Evolutionary conservation across 108 stramenopile species (phyloP).

Genomic region (Nannochloropsis gaditana): DNA sequence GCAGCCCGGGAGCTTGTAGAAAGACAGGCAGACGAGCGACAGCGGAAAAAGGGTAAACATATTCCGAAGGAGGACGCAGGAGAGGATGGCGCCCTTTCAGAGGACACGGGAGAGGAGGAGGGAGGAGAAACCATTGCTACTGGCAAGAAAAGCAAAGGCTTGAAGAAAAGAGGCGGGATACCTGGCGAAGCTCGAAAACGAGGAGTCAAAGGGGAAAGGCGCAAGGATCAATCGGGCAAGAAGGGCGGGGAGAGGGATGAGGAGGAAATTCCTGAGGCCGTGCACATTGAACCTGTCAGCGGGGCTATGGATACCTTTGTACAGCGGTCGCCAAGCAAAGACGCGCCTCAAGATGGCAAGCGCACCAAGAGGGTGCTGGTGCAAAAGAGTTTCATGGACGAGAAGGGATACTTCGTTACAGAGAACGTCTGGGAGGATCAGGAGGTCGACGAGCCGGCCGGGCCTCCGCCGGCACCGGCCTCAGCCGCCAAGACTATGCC

Average conservation of each 20-base stretch:
- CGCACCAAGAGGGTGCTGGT: conserved; percentile 2
- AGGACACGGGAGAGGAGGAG: not conserved
- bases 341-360: not conserved
- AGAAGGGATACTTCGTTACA: not conserved
- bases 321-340: not conserved
- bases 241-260: not conserved
- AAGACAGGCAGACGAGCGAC: not conserved
- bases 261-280: not conserved
- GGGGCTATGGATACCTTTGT: conserved; percentile 13
- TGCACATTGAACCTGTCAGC: conserved; percentile 1
- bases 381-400: not conserved
- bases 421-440: not conserved
- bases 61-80: not conserved
- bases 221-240: not conserved
- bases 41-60: not conserved
- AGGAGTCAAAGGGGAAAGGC: not conserved
- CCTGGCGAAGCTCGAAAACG: not conserved
- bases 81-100: not conserved
- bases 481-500: not conserved
- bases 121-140: not conserved
- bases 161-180: not conserved
- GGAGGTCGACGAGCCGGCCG: not conserved
- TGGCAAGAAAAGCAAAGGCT: not conserved
- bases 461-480: not conserved
- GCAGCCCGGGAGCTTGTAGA: not conserved